Conservation (phyloP, 169 alveolate genomes). For the Babesia bovis region DNA sequence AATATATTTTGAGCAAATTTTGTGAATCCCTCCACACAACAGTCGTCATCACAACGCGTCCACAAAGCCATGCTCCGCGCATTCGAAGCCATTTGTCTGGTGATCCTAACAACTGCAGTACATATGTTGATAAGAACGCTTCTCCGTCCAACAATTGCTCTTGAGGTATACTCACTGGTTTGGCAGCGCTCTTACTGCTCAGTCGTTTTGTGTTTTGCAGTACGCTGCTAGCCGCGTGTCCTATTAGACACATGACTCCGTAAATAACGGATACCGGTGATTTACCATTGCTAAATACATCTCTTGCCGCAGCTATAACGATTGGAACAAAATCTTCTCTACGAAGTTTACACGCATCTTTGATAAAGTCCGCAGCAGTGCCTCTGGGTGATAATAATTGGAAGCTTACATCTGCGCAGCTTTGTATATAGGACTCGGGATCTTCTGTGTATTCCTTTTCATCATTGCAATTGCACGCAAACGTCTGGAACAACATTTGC, state of each 20-base stretch:
- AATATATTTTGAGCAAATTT: slow-evolving; percentile 31
- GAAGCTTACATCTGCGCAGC: slow-evolving; percentile 45
- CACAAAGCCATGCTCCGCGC: slow-evolving; percentile 65
- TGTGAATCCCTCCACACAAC: slow-evolving; percentile 34
- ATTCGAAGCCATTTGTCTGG: slow-evolving; percentile 54
- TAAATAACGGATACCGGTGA: slow-evolving; percentile 1
- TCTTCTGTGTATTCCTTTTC: slow-evolving; percentile 41
- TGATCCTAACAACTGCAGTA: slow-evolving; percentile 27
- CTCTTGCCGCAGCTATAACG: slow-evolving; percentile 24
- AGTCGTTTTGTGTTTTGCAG: slow-evolving; percentile 10
- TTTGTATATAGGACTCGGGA: slow-evolving; percentile 55
- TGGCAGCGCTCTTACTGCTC: background rate
- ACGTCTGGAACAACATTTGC: slow-evolving; percentile 52
- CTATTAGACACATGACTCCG: slow-evolving; percentile 38
- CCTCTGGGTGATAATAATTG: slow-evolving; percentile 56
- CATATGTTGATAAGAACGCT: slow-evolving; percentile 29
- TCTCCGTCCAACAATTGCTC: slow-evolving; percentile 55
- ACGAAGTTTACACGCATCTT: slow-evolving; percentile 42
- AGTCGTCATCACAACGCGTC: slow-evolving; percentile 31
- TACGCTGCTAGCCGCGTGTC: slow-evolving; percentile 25
- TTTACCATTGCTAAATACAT: slow-evolving; percentile 3
- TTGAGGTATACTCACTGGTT: background rate
- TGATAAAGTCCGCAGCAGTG: slow-evolving; percentile 48
- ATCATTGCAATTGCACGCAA: slow-evolving; percentile 41
- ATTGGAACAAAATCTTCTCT: slow-evolving; percentile 33